Conservation (phyloP, 192 early-diverging fungal species). For the Gonapodya sp. region DNA sequence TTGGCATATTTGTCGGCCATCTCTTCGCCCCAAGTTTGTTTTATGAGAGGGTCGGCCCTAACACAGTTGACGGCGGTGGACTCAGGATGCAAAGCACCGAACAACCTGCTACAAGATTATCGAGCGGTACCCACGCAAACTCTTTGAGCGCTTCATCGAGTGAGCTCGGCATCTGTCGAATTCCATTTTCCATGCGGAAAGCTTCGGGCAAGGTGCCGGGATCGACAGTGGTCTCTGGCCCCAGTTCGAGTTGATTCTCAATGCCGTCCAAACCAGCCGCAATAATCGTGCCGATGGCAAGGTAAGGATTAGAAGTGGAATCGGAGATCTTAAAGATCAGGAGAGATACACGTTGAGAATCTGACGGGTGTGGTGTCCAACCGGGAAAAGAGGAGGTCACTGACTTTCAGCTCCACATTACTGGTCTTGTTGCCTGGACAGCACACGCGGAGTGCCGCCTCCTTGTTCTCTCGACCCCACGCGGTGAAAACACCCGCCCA, state of each 20-base stretch:
- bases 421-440: not conserved
- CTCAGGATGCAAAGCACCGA: not conserved
- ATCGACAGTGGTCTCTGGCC: not conserved
- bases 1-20: not conserved
- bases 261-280: conserved; percentile 9
- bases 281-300: conserved; percentile 7
- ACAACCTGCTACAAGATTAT: not conserved
- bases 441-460: conserved; percentile 8
- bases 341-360: not conserved
- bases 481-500: conserved; percentile 7
- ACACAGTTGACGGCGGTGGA: too few species aligned
- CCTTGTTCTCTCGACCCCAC: conserved; percentile 11
- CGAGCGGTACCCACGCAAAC: not conserved
- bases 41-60: not conserved
- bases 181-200: not conserved
- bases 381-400: not conserved
- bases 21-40: not conserved
- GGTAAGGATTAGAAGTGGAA: conserved; percentile 8
- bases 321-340: not conserved
- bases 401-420: conserved; percentile 1
- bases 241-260: not conserved
- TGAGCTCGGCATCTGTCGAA: not conserved
- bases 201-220: not conserved
- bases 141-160: conserved; percentile 2
- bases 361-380: not conserved